Percentiles rank a stretch among this genome's conserved stretches.
phyloP scores from a whole-genome alignment of 2,329 filamentous ascomycete genomes.

The Epichloe gansuensis region DNA sequence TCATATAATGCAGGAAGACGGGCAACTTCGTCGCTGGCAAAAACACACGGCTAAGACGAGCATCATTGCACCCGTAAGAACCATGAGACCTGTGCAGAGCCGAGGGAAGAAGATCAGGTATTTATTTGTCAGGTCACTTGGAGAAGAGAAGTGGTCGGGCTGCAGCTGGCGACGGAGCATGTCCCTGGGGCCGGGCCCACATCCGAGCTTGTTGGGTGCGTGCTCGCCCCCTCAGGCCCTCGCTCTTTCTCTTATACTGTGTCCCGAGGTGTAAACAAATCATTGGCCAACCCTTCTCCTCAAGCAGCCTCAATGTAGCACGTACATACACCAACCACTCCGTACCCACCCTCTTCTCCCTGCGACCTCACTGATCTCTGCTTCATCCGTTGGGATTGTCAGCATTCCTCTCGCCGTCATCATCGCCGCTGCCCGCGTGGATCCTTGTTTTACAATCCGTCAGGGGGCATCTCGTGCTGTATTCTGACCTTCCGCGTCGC shows the following conservation, averaged over 20 bases:
- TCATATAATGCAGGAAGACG: too few relatives aligned
- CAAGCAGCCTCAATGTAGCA: conserved; percentile 16
- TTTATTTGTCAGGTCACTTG: too few relatives aligned
- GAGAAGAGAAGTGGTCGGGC: not conserved
- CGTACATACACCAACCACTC: conserved; percentile 1
- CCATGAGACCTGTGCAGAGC: too few relatives aligned
- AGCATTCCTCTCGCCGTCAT: conserved; percentile 5
- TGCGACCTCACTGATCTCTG: conserved; percentile 7
- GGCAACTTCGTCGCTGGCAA: too few relatives aligned
- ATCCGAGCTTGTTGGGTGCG: not conserved
- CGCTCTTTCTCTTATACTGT: too few relatives aligned
- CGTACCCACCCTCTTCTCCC: not conserved
- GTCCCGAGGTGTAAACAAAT: conserved; percentile 23
- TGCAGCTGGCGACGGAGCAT: not conserved
- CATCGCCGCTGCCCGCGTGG: not conserved
- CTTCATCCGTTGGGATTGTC: not conserved
- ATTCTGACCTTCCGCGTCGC: not conserved
- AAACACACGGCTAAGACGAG: too few relatives aligned
- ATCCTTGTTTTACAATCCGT: not conserved
- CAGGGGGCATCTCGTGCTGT: not conserved
- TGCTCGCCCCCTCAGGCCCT: not conserved
- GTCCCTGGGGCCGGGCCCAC: not conserved
- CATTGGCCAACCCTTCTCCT: conserved; percentile 18
- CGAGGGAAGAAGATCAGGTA: too few relatives aligned
- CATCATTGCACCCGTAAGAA: too few relatives aligned